Conservation (phyloP, 2,329 filamentous ascomycete species). For the Malbranchea cinnamomea region DNA sequence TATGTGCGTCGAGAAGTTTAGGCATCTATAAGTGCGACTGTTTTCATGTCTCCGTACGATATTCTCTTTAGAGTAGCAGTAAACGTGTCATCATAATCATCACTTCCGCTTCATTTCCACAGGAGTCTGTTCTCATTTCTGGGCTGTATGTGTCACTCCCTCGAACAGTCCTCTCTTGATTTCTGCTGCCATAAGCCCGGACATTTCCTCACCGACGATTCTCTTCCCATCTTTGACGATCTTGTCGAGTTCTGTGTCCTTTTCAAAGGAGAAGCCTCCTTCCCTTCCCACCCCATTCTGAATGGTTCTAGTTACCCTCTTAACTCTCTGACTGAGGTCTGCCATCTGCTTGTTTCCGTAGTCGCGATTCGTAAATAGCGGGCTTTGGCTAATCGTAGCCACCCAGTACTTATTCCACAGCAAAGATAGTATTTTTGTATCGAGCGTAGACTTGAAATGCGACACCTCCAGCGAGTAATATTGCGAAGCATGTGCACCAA, state of each 20-base stretch:
- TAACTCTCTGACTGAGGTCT: slow-evolving; percentile 72
- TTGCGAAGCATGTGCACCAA: slow-evolving; percentile 75
- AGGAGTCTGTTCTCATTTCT: too few relatives aligned
- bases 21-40: too few relatives aligned
- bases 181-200: slow-evolving; percentile 31
- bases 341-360: slow-evolving; percentile 85
- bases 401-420: slow-evolving; percentile 93
- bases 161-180: slow-evolving; percentile 39
- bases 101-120: neutral
- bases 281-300: slow-evolving; percentile 15
- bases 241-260: slow-evolving; percentile 36
- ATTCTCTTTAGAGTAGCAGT: neutral
- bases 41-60: too few relatives aligned
- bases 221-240: slow-evolving; percentile 42
- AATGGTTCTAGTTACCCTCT: slow-evolving; percentile 40
- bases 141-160: too few relatives aligned
- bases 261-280: slow-evolving; percentile 14
- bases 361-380: slow-evolving; percentile 80
- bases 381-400: slow-evolving; percentile 80
- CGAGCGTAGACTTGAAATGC: slow-evolving; percentile 87
- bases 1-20: too few relatives aligned
- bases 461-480: slow-evolving; percentile 89
- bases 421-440: slow-evolving; percentile 69
- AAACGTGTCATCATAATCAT: neutral
- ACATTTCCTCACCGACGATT: slow-evolving; percentile 40